Percentiles rank a stretch among this genome's conserved stretches.
Conservation (phyloP, 345 rosid species). For the Pugionium dolabratum region DNA sequence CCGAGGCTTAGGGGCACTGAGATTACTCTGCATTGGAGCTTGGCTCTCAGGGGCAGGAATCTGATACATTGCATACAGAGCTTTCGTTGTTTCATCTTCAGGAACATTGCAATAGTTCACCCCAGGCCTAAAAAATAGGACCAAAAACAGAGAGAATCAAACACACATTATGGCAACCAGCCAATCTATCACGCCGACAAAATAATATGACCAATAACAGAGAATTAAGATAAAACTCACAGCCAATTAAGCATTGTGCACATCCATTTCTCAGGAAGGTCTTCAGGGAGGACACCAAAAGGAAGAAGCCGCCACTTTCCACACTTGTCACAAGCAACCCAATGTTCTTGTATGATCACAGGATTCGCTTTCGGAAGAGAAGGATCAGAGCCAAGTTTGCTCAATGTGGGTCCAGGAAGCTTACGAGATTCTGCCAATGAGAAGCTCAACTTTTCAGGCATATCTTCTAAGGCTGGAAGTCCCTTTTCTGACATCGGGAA, state of each 20-base stretch:
- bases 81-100: conserved; percentile 79
- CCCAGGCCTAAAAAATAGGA: conserved; percentile 60
- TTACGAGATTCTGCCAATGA: conserved; percentile 43
- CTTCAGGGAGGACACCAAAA: conserved; percentile 55
- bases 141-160: conserved; percentile 17
- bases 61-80: conserved; percentile 51
- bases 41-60: conserved; percentile 50
- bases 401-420: conserved; percentile 40
- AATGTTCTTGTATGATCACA: conserved; percentile 61
- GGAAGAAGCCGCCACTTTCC: conserved; percentile 94
- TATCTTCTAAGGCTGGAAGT: conserved; percentile 36
- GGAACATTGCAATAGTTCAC: conserved; percentile 71
- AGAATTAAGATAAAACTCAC: conserved; percentile 59
- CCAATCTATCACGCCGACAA: conserved; percentile 22
- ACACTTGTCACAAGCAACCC: conserved; percentile 94
- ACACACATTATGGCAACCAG: conserved; percentile 15
- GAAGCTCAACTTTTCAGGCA: conserved; percentile 47
- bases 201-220: conserved; percentile 1
- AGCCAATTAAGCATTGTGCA: conserved; percentile 97
- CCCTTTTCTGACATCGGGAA: conserved; percentile 46
- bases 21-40: conserved; percentile 47
- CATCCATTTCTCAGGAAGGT: conserved; percentile 89
- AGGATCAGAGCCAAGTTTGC: conserved; percentile 48
- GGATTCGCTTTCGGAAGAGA: conserved; percentile 48
- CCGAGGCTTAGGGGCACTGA: conserved; percentile 31